A percentile compares a stretch with the other conserved stretches of the same genome.
These are phyloP conservation scores for Lasiosphaeria ovina DNA, from an alignment of 495 filamentous ascomycete species.

Conservation along the genomic window DNA sequence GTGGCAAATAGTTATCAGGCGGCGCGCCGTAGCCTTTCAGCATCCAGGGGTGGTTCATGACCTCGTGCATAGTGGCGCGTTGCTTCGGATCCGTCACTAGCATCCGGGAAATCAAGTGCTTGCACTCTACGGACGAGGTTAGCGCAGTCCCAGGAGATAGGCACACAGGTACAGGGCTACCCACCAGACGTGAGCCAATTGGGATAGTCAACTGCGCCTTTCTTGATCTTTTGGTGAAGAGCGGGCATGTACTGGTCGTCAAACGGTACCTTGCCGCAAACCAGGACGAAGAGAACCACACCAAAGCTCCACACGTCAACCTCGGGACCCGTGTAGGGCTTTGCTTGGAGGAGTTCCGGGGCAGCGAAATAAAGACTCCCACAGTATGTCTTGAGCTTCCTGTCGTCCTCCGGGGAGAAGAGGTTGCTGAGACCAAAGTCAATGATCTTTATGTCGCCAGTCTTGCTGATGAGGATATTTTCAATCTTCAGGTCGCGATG, in stretches of 20 bases:
- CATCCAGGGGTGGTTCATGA: slow-evolving; percentile 97
- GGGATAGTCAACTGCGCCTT: slow-evolving; percentile 92
- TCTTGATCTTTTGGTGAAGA: slow-evolving; percentile 98
- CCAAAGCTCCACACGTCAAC: slow-evolving; percentile 99
- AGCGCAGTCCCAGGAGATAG: slow-evolving; percentile 19
- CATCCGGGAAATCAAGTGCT: slow-evolving; percentile 91
- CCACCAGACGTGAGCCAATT: slow-evolving; percentile 85
- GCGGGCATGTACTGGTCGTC: slow-evolving; percentile 99
- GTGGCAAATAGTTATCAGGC: slow-evolving; percentile 86
- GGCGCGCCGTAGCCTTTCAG: slow-evolving; percentile 83
- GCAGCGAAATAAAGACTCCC: slow-evolving; percentile 98
- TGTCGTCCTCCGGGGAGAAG: slow-evolving; percentile 77
- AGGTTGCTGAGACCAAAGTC: slow-evolving; percentile 98
- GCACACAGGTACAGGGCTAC: slow-evolving; percentile 25
- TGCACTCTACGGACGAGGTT: slow-evolving; percentile 67
- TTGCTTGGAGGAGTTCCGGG: slow-evolving; percentile 89
- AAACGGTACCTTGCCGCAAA: slow-evolving; percentile 98
- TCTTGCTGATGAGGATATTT: slow-evolving; percentile 99
- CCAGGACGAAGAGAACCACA: slow-evolving; percentile 96
- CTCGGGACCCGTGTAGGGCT: slow-evolving; percentile 92
- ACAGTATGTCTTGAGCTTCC: slow-evolving; percentile 87
- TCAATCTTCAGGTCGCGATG: slow-evolving; percentile 98
- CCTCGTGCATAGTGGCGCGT: slow-evolving; percentile 82
- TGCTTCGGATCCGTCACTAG: slow-evolving; percentile 91
- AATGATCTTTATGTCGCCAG: slow-evolving; percentile 99